Base-by-base conservation (phyloP, 2,329 filamentous ascomycete species). In the Parastagonospora nodorum region DNA sequence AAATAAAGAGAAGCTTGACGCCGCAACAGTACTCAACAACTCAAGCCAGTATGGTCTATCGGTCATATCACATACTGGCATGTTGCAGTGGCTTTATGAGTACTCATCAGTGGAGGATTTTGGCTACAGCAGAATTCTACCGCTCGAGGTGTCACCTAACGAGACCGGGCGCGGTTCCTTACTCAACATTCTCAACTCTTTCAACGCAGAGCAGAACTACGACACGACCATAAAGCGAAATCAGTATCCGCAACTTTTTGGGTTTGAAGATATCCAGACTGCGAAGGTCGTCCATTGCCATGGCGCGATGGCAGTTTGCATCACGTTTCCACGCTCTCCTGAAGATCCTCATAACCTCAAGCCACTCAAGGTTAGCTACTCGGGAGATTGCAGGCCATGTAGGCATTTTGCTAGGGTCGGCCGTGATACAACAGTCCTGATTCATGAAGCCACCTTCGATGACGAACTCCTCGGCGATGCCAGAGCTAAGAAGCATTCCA, bases 361-460 rank as follows among this genome's bases (percentile, higher is more conserved):
- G 86, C 71, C 71, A 4, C 88, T 99, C 71, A 94, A 93, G 70
- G 81, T 96, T 50, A 90, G 91, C 39, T 99, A 96, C 76, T 96
- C 90, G 4, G 94, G 94, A 48, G 94, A 99, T 77, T 97, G 93
- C 71, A 84, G 94, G 6, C 94, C 94, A 2, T 64, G 61, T 0
- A 64, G 76, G 2, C 68, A 76, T 0, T 97, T 99, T 67, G 84
- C 85, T 0, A 61, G 74, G 10, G 88, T 93, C 43, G 95, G 90
- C 39, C 77, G 78, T 39, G 86, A 86, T 55, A 87, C 88, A 2
- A 96, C 93, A 11, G 82, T 99, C 6, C 84, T 97, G 5, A 85
- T 99, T 48, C 94, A 99, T 77, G 94, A 99, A 80, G 92, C 92
- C 55, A 99, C 94, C 0, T 97, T 99, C 68, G 90, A 94, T 61